A percentile compares a stretch with the other conserved stretches of the same genome.
phyloP scores from a whole-genome alignment of 495 filamentous ascomycete genomes.

The Penicillium antarcticum region DNA sequence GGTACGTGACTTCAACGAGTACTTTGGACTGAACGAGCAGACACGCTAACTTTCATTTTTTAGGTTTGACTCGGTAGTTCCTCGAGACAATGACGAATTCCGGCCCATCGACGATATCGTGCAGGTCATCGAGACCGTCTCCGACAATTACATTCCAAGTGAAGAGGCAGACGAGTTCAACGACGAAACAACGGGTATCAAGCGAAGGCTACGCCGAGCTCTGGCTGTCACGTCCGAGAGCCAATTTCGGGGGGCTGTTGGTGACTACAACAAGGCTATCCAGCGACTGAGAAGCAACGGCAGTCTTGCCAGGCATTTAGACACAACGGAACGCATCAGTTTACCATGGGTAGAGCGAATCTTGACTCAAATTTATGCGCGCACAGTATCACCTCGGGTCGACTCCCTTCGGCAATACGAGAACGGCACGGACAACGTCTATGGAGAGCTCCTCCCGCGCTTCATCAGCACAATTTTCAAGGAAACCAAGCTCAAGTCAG shows the following conservation, averaged over 20 bases:
- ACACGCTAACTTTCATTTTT: background rate
- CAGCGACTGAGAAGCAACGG: conserved; percentile 57
- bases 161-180: conserved; percentile 62
- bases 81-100: conserved; percentile 74
- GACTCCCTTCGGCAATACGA: conserved; percentile 78
- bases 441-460: conserved; percentile 84
- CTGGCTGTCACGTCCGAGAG: conserved; percentile 58
- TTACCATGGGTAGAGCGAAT: conserved; percentile 75
- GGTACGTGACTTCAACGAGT: conserved; percentile 39
- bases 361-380: conserved; percentile 82
- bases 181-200: conserved; percentile 69
- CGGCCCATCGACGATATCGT: conserved; percentile 82
- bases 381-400: conserved; percentile 85
- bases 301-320: conserved; percentile 66
- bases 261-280: conserved; percentile 72
- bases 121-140: conserved; percentile 70
- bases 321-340: conserved; percentile 58
- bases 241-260: conserved; percentile 66
- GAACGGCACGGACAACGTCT: conserved; percentile 85
- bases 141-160: conserved; percentile 68
- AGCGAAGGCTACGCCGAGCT: conserved; percentile 66
- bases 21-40: background rate
- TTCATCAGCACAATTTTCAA: conserved; percentile 80
- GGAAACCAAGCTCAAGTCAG: conserved; percentile 70
- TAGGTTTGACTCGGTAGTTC: conserved; percentile 75